phyloP scores from a whole-genome alignment of 1,284 basidiomycete species.

The Ceratobasidium sp. region DNA sequence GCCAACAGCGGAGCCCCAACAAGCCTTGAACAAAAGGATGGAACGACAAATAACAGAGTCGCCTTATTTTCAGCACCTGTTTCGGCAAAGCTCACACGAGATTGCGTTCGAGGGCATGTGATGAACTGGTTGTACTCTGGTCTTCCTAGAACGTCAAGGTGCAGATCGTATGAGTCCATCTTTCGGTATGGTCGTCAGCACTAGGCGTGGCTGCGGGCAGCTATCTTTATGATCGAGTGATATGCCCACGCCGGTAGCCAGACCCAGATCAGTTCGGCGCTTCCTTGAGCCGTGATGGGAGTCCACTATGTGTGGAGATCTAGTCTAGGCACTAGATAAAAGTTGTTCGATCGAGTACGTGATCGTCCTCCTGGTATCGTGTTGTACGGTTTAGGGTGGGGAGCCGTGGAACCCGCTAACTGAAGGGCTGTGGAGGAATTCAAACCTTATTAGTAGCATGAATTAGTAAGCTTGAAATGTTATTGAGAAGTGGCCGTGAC shows the following conservation, averaged over 20 bases:
- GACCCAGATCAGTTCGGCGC: not conserved
- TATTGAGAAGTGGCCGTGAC: no score
- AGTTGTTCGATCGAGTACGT: not conserved
- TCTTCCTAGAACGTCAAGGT: slow-evolving; percentile 5
- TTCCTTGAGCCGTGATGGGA: not conserved
- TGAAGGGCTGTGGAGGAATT: not conserved
- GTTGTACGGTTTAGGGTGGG: no score
- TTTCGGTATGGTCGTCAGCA: slow-evolving; percentile 11
- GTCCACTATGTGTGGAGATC: not conserved
- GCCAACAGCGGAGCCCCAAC: slow-evolving; percentile 22
- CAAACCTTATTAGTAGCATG: no score
- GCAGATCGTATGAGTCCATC: not conserved
- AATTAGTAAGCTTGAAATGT: no score
- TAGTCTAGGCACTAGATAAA: not conserved
- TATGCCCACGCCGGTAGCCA: not conserved
- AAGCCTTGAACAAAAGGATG: slow-evolving; percentile 39
- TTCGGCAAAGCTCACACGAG: slow-evolving; percentile 40
- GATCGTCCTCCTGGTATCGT: not conserved
- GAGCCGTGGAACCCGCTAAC: no score
- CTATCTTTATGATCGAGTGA: not conserved
- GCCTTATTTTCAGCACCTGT: slow-evolving; percentile 27
- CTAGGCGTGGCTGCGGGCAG: slow-evolving; percentile 8
- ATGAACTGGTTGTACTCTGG: slow-evolving; percentile 36
- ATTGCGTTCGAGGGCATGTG: slow-evolving; percentile 39
- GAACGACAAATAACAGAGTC: slow-evolving; percentile 34